Conservation (phyloP, 352 stramenopile genomes). For the Thraustotheca clavata region DNA sequence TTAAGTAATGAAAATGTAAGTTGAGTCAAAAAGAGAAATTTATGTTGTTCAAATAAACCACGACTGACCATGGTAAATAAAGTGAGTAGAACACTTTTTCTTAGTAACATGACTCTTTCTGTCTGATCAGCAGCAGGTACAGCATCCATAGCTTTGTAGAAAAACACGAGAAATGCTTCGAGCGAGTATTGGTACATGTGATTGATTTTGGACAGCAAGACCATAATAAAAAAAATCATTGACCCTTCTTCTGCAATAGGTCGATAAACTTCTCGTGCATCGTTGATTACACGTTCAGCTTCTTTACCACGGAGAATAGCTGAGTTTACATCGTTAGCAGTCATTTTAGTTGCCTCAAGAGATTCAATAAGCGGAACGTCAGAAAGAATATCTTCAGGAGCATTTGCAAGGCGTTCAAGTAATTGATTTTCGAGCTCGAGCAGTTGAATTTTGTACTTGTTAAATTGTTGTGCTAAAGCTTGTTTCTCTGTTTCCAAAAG, state of each 20-base stretch:
- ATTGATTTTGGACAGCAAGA: constrained; percentile 82
- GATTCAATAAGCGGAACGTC: constrained; percentile 90
- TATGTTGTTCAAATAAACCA: constrained; percentile 89
- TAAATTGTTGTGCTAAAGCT: constrained; percentile 83
- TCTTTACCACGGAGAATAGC: constrained; percentile 80
- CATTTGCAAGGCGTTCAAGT: constrained; percentile 85
- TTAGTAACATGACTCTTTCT: constrained; percentile 53
- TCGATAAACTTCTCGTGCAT: constrained; percentile 85
- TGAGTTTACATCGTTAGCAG: constrained; percentile 75
- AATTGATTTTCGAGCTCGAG: constrained; percentile 84
- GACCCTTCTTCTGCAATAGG: constrained; percentile 81
- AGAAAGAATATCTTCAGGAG: constrained; percentile 85
- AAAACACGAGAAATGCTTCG: constrained; percentile 85
- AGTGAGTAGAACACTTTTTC: constrained; percentile 74
- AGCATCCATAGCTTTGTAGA: constrained; percentile 70
- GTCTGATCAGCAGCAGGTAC: constrained; percentile 37
- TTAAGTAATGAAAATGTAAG: constrained; percentile 78
- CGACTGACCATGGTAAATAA: constrained; percentile 86
- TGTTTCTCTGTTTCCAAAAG: constrained; percentile 85
- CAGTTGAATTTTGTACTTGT: constrained; percentile 90
- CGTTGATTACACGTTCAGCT: constrained; percentile 86
- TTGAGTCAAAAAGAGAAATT: constrained; percentile 85
- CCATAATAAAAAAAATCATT: constrained; percentile 91
- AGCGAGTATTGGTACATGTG: constrained; percentile 94
- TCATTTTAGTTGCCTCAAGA: constrained; percentile 86